Conservation (phyloP, 768 basidiomycete genomes). For the Terana coerulea region DNA sequence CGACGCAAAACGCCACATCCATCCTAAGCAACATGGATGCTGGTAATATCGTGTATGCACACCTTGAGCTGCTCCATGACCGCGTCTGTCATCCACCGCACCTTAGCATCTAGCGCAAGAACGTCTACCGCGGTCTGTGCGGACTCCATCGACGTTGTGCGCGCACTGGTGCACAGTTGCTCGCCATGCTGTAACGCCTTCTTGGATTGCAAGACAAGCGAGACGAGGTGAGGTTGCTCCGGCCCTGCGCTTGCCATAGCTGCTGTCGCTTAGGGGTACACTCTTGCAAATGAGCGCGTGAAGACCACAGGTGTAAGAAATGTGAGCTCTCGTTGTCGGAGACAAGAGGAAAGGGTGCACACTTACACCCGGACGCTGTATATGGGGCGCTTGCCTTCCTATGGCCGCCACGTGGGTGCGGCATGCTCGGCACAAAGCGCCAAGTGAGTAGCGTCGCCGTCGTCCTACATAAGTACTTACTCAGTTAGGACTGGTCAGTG, state of each 20-base stretch:
- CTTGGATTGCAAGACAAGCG: constrained; percentile 77
- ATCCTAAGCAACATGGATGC: background rate
- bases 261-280: constrained; percentile 1
- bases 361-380: no score
- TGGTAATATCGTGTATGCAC: constrained; percentile 14
- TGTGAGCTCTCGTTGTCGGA: no score
- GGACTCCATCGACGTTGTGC: constrained; percentile 59
- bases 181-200: constrained; percentile 78
- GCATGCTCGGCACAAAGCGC: no score
- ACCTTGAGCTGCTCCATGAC: constrained; percentile 78
- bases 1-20: background rate
- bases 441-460: no score
- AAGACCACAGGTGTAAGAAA: background rate
- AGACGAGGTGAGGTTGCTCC: constrained; percentile 62
- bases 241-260: background rate
- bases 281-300: background rate
- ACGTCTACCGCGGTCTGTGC: constrained; percentile 67
- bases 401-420: no score
- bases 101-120: constrained; percentile 74
- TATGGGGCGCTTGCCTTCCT: no score
- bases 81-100: constrained; percentile 72
- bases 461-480: no score
- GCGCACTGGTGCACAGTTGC: constrained; percentile 67
- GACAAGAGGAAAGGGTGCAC: no score
- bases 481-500: no score